Evolutionary conservation across 2,329 filamentous ascomycete genomes (phyloP), one percentile per base, ranked within the genome.

Genomic region (Geosmithia morbida): DNA sequence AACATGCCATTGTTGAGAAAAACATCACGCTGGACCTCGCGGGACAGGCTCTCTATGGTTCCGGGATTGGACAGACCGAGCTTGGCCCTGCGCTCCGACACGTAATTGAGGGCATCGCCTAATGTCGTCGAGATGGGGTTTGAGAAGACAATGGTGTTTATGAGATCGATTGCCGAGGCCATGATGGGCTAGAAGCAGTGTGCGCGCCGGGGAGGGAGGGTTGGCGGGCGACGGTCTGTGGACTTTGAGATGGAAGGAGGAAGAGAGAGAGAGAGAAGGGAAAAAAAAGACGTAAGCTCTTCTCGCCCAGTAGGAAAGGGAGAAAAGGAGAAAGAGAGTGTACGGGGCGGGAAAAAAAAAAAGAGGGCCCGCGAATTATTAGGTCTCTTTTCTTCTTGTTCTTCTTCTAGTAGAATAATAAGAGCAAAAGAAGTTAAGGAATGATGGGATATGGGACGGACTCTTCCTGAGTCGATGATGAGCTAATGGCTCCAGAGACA

Each of bases 1-100:
- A 98, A 97, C 81, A 92, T 94, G 66, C 87, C 85, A 74, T 96
- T 95, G 70, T 84, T 92, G 60, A 96, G 80, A 64, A 97, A 83
- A 57, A 96, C 89, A 77, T 96, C 89, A 68, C 89, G 88, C 71
- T 94, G 84, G 52, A 96, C 88, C 72, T 98, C 92, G 64, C 85
- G 83, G 56, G 85, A 79, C 64, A 95, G 82, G 61, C 81, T 82
- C 68, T 98, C 92, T 55, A 96, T 82, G 46, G 85, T 89, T 58
- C 92, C 92, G 41, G 92, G 92, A 68, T 97, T 97, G 56, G 83
- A 76, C 56, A 98, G 75, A 52, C 89, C 90, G 54, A 98, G 77
- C 67, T 85, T 84, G 57, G 82, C 85, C 72, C 92, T 84, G 69
- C 86, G 81, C 58, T 92, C 85, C 52, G 83, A 83, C 64, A 97